Evolutionary conservation across 345 rosid species (phyloP), one percentile per base, ranked within the genome.

Genomic region (Hevea brasiliensis): DNA sequence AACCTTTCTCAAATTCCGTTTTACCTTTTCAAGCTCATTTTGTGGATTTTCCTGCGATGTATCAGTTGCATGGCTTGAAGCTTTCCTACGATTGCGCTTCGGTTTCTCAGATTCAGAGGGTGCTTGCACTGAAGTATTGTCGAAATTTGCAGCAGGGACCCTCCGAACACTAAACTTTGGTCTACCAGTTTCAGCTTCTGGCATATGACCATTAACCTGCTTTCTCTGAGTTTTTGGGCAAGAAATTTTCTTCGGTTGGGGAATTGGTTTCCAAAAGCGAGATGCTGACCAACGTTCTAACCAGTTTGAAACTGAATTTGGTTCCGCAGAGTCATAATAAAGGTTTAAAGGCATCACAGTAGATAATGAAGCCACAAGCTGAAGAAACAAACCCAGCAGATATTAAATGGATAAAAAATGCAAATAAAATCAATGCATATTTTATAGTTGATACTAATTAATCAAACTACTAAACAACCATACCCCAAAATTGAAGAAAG

Each of bases 1-100:
- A 68, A 94, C 94, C 80, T 87, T 94, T 84, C 98, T 89, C 89
- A 94, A 81, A 82, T 81, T 88, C 29, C 94, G 92, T 77, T 94
- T 94, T 61, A 92, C 94, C 81, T 94, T 94, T 83, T 94, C 96
- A 78, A 94, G 91, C 81, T 90, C 97, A 83, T 56, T 82, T 74
- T 89, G 94, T 67, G 93, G 92, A 83, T 87, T 87, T 80, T 88
- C 98, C 15, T 79, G 89, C 72, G 75, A 80, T 3, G 83, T 72
- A 67, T 90, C 94, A n/a, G 77, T 77, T 44, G 88, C 79, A 81
- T 84, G 87, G 77, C 76, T 85, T 27, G 92, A 70, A 68, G 86
- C 73, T 82, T 89, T 94, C 79, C 88, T 79, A 57, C 85, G 58
- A 73, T 66, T 94, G 48, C 90, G 91, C 75, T 87, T 94, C 55